Conservation (phyloP, 2,329 filamentous ascomycete species). For the Fusarium sp. region DNA sequence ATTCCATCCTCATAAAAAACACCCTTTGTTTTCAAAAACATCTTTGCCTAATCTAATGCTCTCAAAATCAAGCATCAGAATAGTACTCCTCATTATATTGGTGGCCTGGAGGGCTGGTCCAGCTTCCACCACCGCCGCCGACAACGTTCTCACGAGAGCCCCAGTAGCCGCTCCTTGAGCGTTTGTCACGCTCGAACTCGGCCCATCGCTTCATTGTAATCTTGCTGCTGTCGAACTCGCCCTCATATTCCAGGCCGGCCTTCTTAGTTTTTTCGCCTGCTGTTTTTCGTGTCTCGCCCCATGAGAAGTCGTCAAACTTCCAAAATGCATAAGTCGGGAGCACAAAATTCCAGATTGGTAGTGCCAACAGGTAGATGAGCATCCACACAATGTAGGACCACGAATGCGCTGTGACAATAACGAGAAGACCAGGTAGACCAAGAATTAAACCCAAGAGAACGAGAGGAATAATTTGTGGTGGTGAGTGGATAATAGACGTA, state of each 20-base stretch:
- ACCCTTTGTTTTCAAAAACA: constrained; percentile 41
- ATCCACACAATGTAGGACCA: constrained; percentile 96
- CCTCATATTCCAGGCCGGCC: constrained; percentile 86
- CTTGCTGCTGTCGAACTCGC: constrained; percentile 98
- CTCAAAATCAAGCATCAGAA: constrained; percentile 60
- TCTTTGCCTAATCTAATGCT: constrained; percentile 33
- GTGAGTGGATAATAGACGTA: constrained; percentile 82
- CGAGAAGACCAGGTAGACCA: constrained; percentile 90
- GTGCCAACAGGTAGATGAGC: constrained; percentile 91
- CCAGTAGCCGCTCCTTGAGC: constrained; percentile 65
- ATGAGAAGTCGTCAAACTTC: constrained; percentile 99
- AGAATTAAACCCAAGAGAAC: constrained; percentile 91
- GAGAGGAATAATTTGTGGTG: constrained; percentile 88
- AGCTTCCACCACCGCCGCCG: constrained; percentile 57
- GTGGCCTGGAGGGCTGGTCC: constrained; percentile 59
- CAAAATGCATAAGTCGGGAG: constrained; percentile 95
- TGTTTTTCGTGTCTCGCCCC: constrained; percentile 98
- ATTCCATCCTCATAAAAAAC: constrained; percentile 41
- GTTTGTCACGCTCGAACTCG: constrained; percentile 85
- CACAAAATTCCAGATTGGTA: constrained; percentile 98
- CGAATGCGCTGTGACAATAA: constrained; percentile 92
- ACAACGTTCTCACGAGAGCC: constrained; percentile 65
- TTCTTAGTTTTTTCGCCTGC: constrained; percentile 91
- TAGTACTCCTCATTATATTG: constrained; percentile 69
- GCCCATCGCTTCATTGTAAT: constrained; percentile 99